phyloP scores from a whole-genome alignment of 352 stramenopile species.

The Phytophthora palmivora region DNA sequence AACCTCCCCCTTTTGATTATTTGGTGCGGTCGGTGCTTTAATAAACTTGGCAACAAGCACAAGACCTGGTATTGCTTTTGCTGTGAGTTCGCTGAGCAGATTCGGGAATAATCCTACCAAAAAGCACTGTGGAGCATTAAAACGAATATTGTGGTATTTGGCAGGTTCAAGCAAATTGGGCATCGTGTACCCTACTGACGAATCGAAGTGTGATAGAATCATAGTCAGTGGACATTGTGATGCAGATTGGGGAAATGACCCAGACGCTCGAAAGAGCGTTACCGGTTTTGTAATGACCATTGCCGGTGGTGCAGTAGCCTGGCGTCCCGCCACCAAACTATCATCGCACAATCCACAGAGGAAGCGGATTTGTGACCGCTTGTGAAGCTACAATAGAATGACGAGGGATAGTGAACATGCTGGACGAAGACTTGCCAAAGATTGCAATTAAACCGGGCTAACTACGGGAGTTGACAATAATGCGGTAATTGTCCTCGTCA shows the following conservation, averaged over 20 bases:
- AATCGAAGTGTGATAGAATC: neutral
- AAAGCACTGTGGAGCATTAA: too few relatives aligned
- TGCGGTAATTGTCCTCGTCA: slow-evolving; percentile 11
- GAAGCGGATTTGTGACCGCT: slow-evolving; percentile 24
- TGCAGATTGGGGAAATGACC: slow-evolving; percentile 26
- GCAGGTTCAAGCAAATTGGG: neutral
- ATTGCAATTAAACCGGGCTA: neutral
- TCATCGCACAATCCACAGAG: slow-evolving; percentile 16
- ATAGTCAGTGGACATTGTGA: slow-evolving; percentile 22
- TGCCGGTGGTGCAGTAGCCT: slow-evolving; percentile 14
- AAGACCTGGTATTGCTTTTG: slow-evolving; percentile 24
- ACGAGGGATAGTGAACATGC: slow-evolving; percentile 15
- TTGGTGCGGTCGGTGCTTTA: neutral
- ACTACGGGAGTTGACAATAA: slow-evolving; percentile 17
- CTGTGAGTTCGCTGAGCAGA: neutral
- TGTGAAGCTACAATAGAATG: slow-evolving; percentile 22
- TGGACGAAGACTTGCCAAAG: slow-evolving; percentile 13
- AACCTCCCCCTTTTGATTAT: slow-evolving; percentile 7
- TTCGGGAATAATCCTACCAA: too few relatives aligned
- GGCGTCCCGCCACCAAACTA: slow-evolving; percentile 17
- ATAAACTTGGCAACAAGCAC: slow-evolving; percentile 42
- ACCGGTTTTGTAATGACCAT: slow-evolving; percentile 18
- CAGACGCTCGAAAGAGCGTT: slow-evolving; percentile 16
- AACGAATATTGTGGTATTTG: slow-evolving; percentile 1
- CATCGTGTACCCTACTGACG: neutral